phyloP scores from a whole-genome alignment of 2,329 filamentous ascomycete species.

The Didymella exigua region DNA sequence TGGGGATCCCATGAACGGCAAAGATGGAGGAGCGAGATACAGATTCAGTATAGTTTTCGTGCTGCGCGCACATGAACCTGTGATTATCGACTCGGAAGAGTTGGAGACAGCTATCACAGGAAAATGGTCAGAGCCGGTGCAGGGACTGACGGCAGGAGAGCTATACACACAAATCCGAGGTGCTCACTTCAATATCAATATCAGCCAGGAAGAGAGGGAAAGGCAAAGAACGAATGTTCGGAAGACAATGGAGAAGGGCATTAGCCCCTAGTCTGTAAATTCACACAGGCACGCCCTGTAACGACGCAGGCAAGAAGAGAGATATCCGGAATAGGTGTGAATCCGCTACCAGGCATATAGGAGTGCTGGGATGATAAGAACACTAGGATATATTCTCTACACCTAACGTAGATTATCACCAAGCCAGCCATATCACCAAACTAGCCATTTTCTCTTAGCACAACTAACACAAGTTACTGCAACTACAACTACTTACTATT shows the following conservation, averaged over 20 bases:
- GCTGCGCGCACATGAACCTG: slow-evolving; percentile 40
- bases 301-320: too few relatives aligned
- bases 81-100: slow-evolving; percentile 30
- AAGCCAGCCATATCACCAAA: too few relatives aligned
- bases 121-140: slow-evolving; percentile 31
- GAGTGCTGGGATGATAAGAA: too few relatives aligned
- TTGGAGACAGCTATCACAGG: slow-evolving; percentile 42
- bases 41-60: slow-evolving; percentile 47
- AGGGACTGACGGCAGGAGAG: slow-evolving; percentile 36
- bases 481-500: too few relatives aligned
- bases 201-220: slow-evolving; percentile 37
- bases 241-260: not conserved
- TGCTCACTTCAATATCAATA: slow-evolving; percentile 48
- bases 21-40: slow-evolving; percentile 24
- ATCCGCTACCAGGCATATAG: too few relatives aligned
- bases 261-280: too few relatives aligned
- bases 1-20: slow-evolving; percentile 12
- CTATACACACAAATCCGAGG: slow-evolving; percentile 40
- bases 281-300: too few relatives aligned
- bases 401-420: too few relatives aligned
- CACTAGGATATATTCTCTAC: too few relatives aligned
- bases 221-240: slow-evolving; percentile 34
- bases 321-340: too few relatives aligned
- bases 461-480: too few relatives aligned
- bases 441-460: too few relatives aligned